Conservation (phyloP, 208 protist species). For the Trypanosoma scelopori region DNA sequence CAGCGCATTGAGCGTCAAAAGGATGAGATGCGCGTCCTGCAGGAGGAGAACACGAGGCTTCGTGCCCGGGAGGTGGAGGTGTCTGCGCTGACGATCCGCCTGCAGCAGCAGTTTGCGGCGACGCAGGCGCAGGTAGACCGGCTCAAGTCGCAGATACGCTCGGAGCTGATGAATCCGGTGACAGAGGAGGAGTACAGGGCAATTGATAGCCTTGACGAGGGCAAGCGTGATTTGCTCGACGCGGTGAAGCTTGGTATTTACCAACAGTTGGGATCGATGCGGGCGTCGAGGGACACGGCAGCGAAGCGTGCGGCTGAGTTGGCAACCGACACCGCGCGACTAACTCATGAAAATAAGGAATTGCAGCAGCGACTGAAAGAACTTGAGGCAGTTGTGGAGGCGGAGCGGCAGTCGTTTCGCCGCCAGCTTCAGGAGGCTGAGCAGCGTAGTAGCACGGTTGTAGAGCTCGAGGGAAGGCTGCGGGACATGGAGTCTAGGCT, state of each 20-base stretch:
- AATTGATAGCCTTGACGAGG: conserved; percentile 65
- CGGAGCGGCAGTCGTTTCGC: conserved; percentile 34
- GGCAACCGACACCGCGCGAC: conserved; percentile 34
- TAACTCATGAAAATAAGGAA: conserved; percentile 58
- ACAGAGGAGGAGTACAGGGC: conserved; percentile 72
- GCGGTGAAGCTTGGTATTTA: conserved; percentile 84
- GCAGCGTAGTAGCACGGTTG: conserved; percentile 41
- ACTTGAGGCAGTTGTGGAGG: conserved; percentile 37
- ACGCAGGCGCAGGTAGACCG: conserved; percentile 86
- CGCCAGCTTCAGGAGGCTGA: conserved; percentile 38
- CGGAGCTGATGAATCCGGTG: conserved; percentile 72
- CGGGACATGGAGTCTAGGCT: conserved; percentile 55
- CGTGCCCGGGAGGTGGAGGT: conserved; percentile 81
- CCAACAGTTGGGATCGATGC: conserved; percentile 65
- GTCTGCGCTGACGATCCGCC: conserved; percentile 57
- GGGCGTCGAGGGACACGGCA: conserved; percentile 52
- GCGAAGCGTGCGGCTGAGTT: conserved; percentile 60
- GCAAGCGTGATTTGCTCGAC: conserved; percentile 76
- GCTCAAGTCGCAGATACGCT: conserved; percentile 72
- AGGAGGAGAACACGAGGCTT: conserved; percentile 70
- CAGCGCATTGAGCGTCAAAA: conserved; percentile 67
- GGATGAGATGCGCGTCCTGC: conserved; percentile 59
- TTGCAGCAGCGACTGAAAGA: conserved; percentile 56
- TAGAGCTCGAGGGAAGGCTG: conserved; percentile 68
- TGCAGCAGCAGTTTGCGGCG: conserved; percentile 76